Evolutionary conservation across 2,329 filamentous ascomycete genomes (phyloP), one percentile per base, ranked within the genome.

Genomic region (Thermomyces lanuginosus): DNA sequence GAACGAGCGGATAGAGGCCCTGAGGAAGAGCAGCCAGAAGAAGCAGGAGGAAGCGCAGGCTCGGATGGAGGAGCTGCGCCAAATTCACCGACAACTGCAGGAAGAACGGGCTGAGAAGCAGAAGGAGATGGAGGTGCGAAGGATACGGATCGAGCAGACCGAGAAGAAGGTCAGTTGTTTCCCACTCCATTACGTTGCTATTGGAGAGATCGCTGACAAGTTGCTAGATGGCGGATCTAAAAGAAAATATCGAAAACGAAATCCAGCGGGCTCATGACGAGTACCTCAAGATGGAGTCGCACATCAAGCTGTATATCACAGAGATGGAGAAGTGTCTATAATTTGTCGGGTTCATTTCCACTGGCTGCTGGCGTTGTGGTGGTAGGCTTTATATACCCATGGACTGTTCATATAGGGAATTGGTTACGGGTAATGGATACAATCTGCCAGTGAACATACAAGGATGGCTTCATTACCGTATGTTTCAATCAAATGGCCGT

Each of bases 251-350:
- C 36, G 86, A 95, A 48, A 84, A 76, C 35, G 89, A 98, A 55
- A 76, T 95, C 6, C 80, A 89, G 47, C 72, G 70, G 30, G 83
- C 89, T 1, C 73, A 92, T 42, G 84, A 92, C 39, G 82, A 95
- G 60, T 98, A 92, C 55, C 67, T 92, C 48, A 93, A 93, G 70
- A 77, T 98, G 72, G 86, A 95, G 53, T 76, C 82, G 19, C 89
- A 98, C 49, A 91, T 98, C 52, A 86, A 84, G 56, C 64, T 95
- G 36, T 98, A 98, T 61, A 92, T 98, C 46, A 92, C 80, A 4
- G 89, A 98, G 64, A 93, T 98, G 84, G 89, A 95, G 56, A 84
- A 93, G 56, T 76, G 75, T 30, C 70, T 89, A 35, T 59, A 43
- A 50, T 32, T n/a, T 17, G 16, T 15, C 25, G 28, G 29, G 23